Conservation (phyloP, 1,284 basidiomycete species). For the Ustilago curta region DNA sequence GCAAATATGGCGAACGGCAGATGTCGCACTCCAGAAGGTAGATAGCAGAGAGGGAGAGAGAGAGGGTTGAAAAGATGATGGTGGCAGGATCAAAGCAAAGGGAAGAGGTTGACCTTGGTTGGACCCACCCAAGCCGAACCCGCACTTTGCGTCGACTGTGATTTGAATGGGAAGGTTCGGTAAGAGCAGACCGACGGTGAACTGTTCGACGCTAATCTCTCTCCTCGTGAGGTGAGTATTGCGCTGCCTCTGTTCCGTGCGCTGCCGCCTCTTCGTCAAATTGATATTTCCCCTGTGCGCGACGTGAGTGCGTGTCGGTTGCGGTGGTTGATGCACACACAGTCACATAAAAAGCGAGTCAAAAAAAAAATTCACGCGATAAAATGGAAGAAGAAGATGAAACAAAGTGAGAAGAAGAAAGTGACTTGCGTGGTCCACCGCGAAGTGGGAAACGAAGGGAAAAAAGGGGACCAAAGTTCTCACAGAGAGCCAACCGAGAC, state of each 20-base stretch:
- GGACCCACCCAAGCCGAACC: too few relatives aligned
- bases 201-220: conserved; percentile 1
- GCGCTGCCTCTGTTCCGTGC: not conserved
- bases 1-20: not conserved
- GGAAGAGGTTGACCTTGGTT: not conserved
- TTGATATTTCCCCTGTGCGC: not conserved
- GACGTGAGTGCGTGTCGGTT: not conserved
- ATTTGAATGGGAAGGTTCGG: not conserved
- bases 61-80: not conserved
- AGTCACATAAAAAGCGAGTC: not conserved
- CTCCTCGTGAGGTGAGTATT: not conserved
- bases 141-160: too few relatives aligned
- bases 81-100: not conserved
- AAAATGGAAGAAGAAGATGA: not conserved
- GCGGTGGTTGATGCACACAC: not conserved
- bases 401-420: too few relatives aligned
- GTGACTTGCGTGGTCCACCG: too few relatives aligned
- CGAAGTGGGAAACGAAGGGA: too few relatives aligned
- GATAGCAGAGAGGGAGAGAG: not conserved
- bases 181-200: not conserved
- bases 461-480: not conserved
- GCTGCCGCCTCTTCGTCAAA: not conserved
- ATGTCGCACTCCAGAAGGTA: not conserved
- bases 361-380: not conserved
- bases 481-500: not conserved